Evolutionary conservation across 345 rosid genomes (phyloP), one percentile per base, ranked within the genome.

Genomic region (Moricandia arvensis): DNA sequence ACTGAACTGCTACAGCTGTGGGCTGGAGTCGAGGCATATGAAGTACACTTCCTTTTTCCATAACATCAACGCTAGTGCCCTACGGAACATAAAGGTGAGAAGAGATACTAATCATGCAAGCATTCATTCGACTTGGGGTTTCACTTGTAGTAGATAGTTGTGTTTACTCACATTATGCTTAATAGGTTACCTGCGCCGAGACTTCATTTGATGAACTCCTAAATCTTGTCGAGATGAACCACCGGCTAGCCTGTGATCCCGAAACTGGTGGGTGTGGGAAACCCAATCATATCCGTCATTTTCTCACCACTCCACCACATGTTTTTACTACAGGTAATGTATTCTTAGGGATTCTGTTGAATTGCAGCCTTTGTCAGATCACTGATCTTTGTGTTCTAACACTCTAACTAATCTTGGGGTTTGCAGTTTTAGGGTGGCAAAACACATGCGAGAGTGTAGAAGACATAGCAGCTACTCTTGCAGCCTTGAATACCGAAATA

Each of bases 391-490:
- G 29, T 75, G 16, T 62, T 17, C 68, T 69, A 8, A 53, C 13
- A 8, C 13, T 53, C 27, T 16, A n/a, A 33, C 4, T 9, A 31
- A 1, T 33, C 12, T 59, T 75, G 78, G 57, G 59, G 70, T 27
- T 83, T 80, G 85, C 87, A 95, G 99, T 95, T 82, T 72, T 95
- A 65, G 99, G 97, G 72, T 95, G 99, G 99, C 93, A 90, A 85
- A 91, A 87, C 71, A 90, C 99, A 49, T 86, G 97, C 37, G 99
- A 95, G 82, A 86, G 76, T 76, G 89, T 83, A 45, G 86, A 86
- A 64, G 93, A 95, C 82, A 91, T 95, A 80, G 83, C 83, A 72
- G 97, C 91, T 70, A 95, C 97, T 54, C 78, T 95, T 81, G 83
- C 89, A 43, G 90, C 92, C 66, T 81, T 95, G 58, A 82, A 76